Percentiles rank a stretch among this genome's conserved stretches.
phyloP scores from a whole-genome alignment of 2,329 filamentous ascomycete genomes.

The Trichophyton verrucosum region DNA sequence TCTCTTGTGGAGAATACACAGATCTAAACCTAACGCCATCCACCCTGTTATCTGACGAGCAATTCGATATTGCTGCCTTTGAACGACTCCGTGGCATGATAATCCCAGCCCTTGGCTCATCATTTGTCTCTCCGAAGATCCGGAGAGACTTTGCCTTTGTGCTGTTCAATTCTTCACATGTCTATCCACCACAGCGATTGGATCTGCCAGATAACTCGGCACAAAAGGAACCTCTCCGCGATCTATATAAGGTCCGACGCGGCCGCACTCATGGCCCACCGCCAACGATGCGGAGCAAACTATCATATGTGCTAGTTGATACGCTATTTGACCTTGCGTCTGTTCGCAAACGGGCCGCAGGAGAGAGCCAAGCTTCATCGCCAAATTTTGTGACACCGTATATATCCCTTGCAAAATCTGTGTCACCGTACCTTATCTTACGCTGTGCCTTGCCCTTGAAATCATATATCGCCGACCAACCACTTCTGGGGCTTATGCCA shows the following conservation, averaged over 20 bases:
- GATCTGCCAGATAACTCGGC: constrained; percentile 37
- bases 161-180: constrained; percentile 69
- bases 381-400: constrained; percentile 26
- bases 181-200: constrained; percentile 53
- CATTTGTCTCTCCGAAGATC: constrained; percentile 52
- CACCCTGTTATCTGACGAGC: constrained; percentile 55
- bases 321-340: constrained; percentile 62
- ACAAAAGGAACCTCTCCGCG: constrained; percentile 43
- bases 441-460: constrained; percentile 70
- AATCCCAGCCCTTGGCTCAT: constrained; percentile 57
- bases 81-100: constrained; percentile 53
- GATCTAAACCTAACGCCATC: constrained; percentile 31
- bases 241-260: constrained; percentile 51
- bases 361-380: constrained; percentile 16
- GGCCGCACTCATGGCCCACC: constrained; percentile 60
- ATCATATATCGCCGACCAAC: constrained; percentile 80
- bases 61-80: constrained; percentile 70
- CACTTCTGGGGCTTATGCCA: constrained; percentile 76
- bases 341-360: constrained; percentile 32
- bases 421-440: constrained; percentile 69
- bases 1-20: constrained; percentile 48
- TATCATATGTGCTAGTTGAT: constrained; percentile 69
- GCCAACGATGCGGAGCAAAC: constrained; percentile 53
- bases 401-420: constrained; percentile 57
- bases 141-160: constrained; percentile 59